Evolutionary conservation across 768 basidiomycete species (phyloP).

Genomic region (Hydnum rufescens): DNA sequence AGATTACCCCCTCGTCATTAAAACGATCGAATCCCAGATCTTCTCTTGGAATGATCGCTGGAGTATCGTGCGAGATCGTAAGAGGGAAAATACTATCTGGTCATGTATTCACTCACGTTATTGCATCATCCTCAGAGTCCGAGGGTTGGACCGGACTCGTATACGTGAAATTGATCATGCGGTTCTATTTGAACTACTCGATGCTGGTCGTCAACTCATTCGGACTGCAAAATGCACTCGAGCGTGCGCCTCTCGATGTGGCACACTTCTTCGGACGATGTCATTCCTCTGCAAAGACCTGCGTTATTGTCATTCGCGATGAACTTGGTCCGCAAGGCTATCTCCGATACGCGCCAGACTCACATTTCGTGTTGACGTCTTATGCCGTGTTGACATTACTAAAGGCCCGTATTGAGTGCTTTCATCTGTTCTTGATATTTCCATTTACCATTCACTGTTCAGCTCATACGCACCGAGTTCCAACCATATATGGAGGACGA

Average conservation of each 20-base stretch:
- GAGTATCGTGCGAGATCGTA: conserved; percentile 7
- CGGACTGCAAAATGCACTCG: conserved; percentile 89
- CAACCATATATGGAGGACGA: conserved; percentile 55
- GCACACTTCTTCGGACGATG: conserved; percentile 72
- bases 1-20: conserved; percentile 70
- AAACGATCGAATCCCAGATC: conserved; percentile 67
- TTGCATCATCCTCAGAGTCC: no score
- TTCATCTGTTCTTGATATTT: no score
- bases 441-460: no score
- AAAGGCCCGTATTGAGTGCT: conserved; percentile 36
- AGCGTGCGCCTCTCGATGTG: conserved; percentile 48
- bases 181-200: conserved; percentile 69
- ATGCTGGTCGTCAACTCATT: conserved; percentile 87
- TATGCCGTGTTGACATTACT: conserved; percentile 84
- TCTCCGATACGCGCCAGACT: conserved; percentile 73
- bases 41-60: conserved; percentile 40
- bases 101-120: no score
- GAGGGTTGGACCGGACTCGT: no score
- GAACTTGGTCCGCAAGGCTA: conserved; percentile 56
- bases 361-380: conserved; percentile 77
- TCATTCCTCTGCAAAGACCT: conserved; percentile 47
- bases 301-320: conserved; percentile 56
- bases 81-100: no score
- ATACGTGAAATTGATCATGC: conserved; percentile 23
- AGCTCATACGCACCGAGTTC: conserved; percentile 77